Conservation (phyloP, 2,329 filamentous ascomycete species). For the Cercospora sesami region DNA sequence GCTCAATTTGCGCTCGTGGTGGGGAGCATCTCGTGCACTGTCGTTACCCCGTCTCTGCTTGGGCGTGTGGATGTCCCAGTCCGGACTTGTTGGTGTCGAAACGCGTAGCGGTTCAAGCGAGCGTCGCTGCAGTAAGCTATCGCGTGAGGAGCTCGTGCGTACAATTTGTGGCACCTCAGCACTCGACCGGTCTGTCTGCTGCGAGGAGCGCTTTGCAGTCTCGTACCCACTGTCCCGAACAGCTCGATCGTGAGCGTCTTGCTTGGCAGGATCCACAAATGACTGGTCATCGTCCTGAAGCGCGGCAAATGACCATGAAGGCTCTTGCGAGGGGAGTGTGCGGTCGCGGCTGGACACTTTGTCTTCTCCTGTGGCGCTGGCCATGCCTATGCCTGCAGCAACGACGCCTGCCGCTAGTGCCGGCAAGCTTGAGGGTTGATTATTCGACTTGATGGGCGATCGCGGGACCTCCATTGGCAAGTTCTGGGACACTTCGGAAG, state of each 20-base stretch:
- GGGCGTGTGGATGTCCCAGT: constrained; percentile 25
- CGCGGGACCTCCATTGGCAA: constrained; percentile 24
- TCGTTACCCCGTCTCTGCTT: constrained; percentile 27
- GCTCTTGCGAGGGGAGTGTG: constrained; percentile 8
- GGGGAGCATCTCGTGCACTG: constrained; percentile 4
- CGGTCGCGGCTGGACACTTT: background rate
- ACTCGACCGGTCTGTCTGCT: constrained; percentile 24
- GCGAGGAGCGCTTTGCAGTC: constrained; percentile 30
- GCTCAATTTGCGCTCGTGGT: constrained; percentile 29
- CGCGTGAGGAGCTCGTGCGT: constrained; percentile 28
- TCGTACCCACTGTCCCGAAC: constrained; percentile 49
- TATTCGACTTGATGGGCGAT: constrained; percentile 1
- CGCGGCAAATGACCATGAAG: constrained; percentile 28
- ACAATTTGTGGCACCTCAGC: constrained; percentile 24
- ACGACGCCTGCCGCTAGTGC: constrained; percentile 2
- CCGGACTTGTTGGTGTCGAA: constrained; percentile 23
- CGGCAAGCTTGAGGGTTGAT: constrained; percentile 9
- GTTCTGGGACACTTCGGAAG: constrained; percentile 33
- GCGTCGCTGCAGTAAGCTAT: constrained; percentile 35
- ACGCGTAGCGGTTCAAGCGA: constrained; percentile 37
- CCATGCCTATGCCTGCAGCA: constrained; percentile 3
- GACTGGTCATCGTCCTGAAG: constrained; percentile 12
- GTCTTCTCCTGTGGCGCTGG: background rate
- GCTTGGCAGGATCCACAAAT: background rate
- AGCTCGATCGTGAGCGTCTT: constrained; percentile 27